Conservation (phyloP, 805 yeast species). For the Candida multigemmis region DNA sequence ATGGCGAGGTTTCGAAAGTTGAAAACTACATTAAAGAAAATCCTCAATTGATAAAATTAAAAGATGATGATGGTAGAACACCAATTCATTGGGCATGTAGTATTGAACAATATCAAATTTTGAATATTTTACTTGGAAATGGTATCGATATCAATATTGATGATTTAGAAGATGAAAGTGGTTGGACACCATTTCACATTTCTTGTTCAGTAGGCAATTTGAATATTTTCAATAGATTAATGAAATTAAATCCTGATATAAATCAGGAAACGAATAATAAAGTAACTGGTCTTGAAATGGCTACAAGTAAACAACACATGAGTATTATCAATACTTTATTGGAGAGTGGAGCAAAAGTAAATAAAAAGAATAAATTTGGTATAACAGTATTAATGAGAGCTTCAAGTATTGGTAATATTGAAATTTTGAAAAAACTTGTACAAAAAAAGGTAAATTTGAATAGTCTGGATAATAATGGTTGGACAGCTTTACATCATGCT, state of each 20-base stretch:
- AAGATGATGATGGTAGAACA: conserved; percentile 69
- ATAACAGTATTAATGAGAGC: conserved; percentile 76
- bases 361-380: conserved; percentile 58
- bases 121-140: conserved; percentile 7
- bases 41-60: conserved; percentile 36
- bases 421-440: conserved; percentile 46
- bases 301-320: conserved; percentile 59
- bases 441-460: conserved; percentile 54
- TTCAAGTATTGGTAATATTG: conserved; percentile 61
- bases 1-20: conserved; percentile 45
- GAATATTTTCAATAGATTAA: conserved; percentile 41
- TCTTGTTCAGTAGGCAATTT: conserved; percentile 67
- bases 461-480: conserved; percentile 59
- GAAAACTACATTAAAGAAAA: conserved; percentile 39
- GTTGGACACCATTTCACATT: conserved; percentile 86
- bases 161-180: conserved; percentile 60
- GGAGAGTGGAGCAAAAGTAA: conserved; percentile 49
- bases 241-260: conserved; percentile 43
- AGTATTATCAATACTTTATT: conserved; percentile 44
- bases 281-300: conserved; percentile 66
- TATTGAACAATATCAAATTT: conserved; percentile 39
- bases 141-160: conserved; percentile 49
- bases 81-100: conserved; percentile 90
- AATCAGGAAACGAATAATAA: conserved; percentile 59
- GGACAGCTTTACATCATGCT: conserved; percentile 88